A percentile compares a stretch with the other conserved stretches of the same genome.
Evolutionary conservation across 2,329 filamentous ascomycete species (phyloP).

Genomic region (Aspergillus bombycis): DNA sequence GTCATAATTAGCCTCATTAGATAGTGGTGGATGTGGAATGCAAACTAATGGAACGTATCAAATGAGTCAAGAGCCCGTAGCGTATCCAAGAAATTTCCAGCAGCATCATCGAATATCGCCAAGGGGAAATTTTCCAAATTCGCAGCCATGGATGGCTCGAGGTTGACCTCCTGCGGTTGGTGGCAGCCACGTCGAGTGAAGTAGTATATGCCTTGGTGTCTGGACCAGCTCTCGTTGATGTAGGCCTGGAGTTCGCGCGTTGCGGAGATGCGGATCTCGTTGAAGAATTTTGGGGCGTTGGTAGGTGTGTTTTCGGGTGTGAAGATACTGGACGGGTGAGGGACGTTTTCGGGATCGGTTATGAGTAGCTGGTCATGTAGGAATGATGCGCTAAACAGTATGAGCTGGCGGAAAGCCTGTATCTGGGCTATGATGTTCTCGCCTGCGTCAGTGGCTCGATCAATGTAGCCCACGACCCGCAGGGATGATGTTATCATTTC

Average conservation of each 20-base stretch:
- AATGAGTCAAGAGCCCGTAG: conserved; percentile 19
- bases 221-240: conserved; percentile 52
- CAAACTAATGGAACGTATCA: conserved; percentile 1
- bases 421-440: conserved; percentile 36
- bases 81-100: conserved; percentile 14
- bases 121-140: conserved; percentile 25
- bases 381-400: conserved; percentile 34
- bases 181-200: conserved; percentile 48
- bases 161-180: conserved; percentile 47
- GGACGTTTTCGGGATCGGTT: conserved; percentile 7
- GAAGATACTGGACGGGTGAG: conserved; percentile 3
- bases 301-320: neutral
- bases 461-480: conserved; percentile 52
- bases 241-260: conserved; percentile 48
- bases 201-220: conserved; percentile 49
- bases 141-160: conserved; percentile 34
- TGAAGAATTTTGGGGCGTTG: conserved; percentile 18
- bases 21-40: neutral
- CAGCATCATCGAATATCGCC: conserved; percentile 28
- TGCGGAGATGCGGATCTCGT: conserved; percentile 35
- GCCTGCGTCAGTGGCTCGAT: conserved; percentile 35
- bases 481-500: conserved; percentile 46
- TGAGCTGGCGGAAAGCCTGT: conserved; percentile 45
- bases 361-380: conserved; percentile 28
- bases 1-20: neutral